phyloP scores from a whole-genome alignment of 352 stramenopile species.

The Saprolegnia diclina region DNA sequence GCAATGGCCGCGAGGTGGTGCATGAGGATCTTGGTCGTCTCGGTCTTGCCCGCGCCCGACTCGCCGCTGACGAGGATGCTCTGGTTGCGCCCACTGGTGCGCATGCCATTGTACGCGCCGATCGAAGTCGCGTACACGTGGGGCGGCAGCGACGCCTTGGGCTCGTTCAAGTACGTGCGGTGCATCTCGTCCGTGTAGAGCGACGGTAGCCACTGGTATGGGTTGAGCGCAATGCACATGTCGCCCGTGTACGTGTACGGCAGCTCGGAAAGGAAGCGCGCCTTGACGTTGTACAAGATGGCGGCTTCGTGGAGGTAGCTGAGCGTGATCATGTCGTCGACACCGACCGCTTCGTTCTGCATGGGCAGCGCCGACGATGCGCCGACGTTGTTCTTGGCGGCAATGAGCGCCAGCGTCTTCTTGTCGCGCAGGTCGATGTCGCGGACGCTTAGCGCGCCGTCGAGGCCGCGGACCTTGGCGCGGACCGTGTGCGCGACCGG shows the following conservation, averaged over 20 bases:
- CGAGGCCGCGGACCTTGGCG: slow-evolving; percentile 50
- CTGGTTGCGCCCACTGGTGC: slow-evolving; percentile 61
- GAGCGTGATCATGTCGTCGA: slow-evolving; percentile 80
- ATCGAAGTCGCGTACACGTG: slow-evolving; percentile 80
- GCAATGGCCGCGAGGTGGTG: slow-evolving; percentile 79
- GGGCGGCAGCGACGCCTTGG: slow-evolving; percentile 66
- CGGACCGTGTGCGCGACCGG: slow-evolving; percentile 54
- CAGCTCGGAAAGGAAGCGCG: slow-evolving; percentile 70
- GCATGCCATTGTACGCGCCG: slow-evolving; percentile 73
- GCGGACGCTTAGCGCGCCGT: slow-evolving; percentile 45
- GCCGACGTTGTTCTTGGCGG: slow-evolving; percentile 34
- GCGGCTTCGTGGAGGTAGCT: slow-evolving; percentile 87
- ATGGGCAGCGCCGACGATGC: slow-evolving; percentile 70
- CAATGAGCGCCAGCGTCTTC: slow-evolving; percentile 60
- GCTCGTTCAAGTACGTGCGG: slow-evolving; percentile 53
- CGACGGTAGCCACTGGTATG: slow-evolving; percentile 88
- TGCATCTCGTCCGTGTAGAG: slow-evolving; percentile 78
- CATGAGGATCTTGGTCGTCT: slow-evolving; percentile 92
- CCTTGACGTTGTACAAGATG: slow-evolving; percentile 89
- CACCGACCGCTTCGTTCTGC: slow-evolving; percentile 69
- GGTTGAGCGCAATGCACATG: slow-evolving; percentile 96
- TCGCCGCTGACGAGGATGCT: slow-evolving; percentile 78
- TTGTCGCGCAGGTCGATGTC: slow-evolving; percentile 66
- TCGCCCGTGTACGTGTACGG: slow-evolving; percentile 96
- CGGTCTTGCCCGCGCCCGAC: slow-evolving; percentile 89